These are phyloP conservation scores for Obba rivulosa DNA, from an alignment of 768 basidiomycete species.

Conservation along the genomic window DNA sequence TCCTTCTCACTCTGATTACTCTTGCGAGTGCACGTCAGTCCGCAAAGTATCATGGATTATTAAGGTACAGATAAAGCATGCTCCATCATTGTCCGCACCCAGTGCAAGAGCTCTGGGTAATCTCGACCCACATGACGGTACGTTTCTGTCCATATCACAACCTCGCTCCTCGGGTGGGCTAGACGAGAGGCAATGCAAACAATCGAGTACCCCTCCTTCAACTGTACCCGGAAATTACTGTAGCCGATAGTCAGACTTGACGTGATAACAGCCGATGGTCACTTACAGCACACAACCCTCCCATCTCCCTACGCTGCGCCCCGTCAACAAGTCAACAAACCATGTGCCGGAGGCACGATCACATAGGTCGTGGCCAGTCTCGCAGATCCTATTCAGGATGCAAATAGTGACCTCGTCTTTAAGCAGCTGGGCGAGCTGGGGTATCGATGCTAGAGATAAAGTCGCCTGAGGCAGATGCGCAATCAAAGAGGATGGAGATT, in stretches of 20 bases:
- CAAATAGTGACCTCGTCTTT: slow-evolving; percentile 73
- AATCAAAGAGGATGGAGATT: slow-evolving; percentile 69
- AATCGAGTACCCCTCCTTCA: slow-evolving; percentile 43
- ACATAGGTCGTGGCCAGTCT: slow-evolving; percentile 53
- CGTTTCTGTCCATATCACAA: slow-evolving; percentile 27
- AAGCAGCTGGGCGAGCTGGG: slow-evolving; percentile 70
- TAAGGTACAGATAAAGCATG: slow-evolving; percentile 3
- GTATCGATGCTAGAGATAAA: slow-evolving; percentile 64
- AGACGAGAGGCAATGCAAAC: slow-evolving; percentile 56
- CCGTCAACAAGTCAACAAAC: slow-evolving; percentile 72
- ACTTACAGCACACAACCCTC: slow-evolving; percentile 73
- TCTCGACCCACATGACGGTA: slow-evolving; percentile 26
- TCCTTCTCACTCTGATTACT: too few species aligned
- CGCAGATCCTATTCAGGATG: slow-evolving; percentile 64
- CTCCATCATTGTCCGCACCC: slow-evolving; percentile 49
- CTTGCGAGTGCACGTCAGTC: too few species aligned
- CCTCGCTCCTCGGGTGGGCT: slow-evolving; percentile 22
- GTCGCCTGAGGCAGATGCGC: slow-evolving; percentile 81
- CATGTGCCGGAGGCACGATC: slow-evolving; percentile 53
- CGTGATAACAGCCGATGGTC: not conserved
- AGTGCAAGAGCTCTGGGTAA: slow-evolving; percentile 38
- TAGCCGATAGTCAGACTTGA: not conserved
- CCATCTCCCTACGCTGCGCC: slow-evolving; percentile 66
- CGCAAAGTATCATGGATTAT: too few species aligned
- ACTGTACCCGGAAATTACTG: slow-evolving; percentile 63